Percentiles rank a stretch among this genome's conserved stretches.
These are phyloP conservation scores for Sarcodon aspratus DNA, from an alignment of 768 basidiomycete genomes.

Conservation along the genomic window DNA sequence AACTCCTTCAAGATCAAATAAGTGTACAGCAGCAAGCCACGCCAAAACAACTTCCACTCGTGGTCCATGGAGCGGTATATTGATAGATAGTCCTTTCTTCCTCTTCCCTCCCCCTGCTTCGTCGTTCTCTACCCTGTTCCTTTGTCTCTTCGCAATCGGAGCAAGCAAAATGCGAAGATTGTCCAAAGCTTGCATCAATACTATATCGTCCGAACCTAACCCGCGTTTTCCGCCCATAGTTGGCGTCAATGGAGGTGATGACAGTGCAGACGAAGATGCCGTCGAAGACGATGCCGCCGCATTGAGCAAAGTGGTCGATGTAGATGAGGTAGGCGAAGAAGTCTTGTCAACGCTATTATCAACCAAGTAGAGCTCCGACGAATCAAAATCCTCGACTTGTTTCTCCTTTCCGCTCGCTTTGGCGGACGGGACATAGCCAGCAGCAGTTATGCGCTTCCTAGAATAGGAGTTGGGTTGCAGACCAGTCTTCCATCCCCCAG, in stretches of 20 bases:
- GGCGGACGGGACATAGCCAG: constrained; percentile 9
- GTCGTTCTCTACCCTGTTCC: constrained; percentile 36
- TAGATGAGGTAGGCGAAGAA: constrained; percentile 15
- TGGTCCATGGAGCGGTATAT: constrained; percentile 78
- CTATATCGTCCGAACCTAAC: constrained; percentile 14
- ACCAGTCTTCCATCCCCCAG: constrained; percentile 63
- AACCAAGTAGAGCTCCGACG: constrained; percentile 8
- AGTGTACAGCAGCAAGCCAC: constrained; percentile 74
- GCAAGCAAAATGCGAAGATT: constrained; percentile 62
- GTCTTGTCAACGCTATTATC: constrained; percentile 5
- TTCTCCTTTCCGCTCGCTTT: constrained; percentile 11
- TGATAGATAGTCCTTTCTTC: constrained; percentile 58
- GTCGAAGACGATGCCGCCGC: constrained; percentile 13
- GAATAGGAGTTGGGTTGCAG: constrained; percentile 39
- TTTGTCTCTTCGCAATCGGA: constrained; percentile 55
- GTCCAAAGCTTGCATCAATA: constrained; percentile 49
- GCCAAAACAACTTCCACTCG: constrained; percentile 79
- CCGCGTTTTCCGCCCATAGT: constrained; percentile 1
- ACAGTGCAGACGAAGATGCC: constrained; percentile 11
- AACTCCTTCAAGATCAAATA: constrained; percentile 53
- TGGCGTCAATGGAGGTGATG: constrained; percentile 8
- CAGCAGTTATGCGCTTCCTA: background rate
- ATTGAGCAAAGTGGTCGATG: constrained; percentile 10
- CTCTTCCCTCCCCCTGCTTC: constrained; percentile 36
- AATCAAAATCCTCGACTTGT: constrained; percentile 6